Evolutionary conservation across 768 basidiomycete genomes (phyloP).

Genomic region (Pisolithus microcarpus): DNA sequence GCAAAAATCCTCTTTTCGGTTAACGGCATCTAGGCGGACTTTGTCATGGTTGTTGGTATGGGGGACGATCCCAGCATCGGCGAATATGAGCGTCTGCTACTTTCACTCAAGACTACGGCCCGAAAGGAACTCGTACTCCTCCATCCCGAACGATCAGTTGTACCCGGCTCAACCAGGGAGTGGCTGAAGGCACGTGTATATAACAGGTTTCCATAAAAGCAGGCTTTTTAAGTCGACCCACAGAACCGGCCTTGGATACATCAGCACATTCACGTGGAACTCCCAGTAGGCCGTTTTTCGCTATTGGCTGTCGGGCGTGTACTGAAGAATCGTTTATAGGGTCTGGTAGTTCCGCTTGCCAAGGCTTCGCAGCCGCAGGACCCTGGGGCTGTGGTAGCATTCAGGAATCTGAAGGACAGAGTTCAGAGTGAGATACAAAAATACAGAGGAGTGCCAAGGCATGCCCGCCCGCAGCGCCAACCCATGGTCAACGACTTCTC

Average conservation of each 20-base stretch:
- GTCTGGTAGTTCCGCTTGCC: constrained; percentile 57
- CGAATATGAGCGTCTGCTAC: constrained; percentile 87
- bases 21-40: constrained; percentile 63
- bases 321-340: constrained; percentile 36
- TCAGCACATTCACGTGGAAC: constrained; percentile 92
- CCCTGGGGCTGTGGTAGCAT: constrained; percentile 78
- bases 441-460: constrained; percentile 62
- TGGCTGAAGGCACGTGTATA: constrained; percentile 75
- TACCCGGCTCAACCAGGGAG: constrained; percentile 86
- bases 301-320: background rate
- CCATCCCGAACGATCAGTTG: constrained; percentile 84
- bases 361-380: constrained; percentile 65
- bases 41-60: constrained; percentile 89
- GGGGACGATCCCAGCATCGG: constrained; percentile 87
- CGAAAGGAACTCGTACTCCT: constrained; percentile 92
- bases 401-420: constrained; percentile 88
- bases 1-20: background rate
- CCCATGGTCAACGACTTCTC: constrained; percentile 88
- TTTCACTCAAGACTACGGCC: constrained; percentile 98
- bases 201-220: background rate
- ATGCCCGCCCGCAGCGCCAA: constrained; percentile 66
- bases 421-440: constrained; percentile 86
- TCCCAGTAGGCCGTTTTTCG: constrained; percentile 47
- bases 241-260: constrained; percentile 95
- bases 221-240: constrained; percentile 3